Evolutionary conservation across 306 rosid species (phyloP).

Genomic region (Rosa rugosa): DNA sequence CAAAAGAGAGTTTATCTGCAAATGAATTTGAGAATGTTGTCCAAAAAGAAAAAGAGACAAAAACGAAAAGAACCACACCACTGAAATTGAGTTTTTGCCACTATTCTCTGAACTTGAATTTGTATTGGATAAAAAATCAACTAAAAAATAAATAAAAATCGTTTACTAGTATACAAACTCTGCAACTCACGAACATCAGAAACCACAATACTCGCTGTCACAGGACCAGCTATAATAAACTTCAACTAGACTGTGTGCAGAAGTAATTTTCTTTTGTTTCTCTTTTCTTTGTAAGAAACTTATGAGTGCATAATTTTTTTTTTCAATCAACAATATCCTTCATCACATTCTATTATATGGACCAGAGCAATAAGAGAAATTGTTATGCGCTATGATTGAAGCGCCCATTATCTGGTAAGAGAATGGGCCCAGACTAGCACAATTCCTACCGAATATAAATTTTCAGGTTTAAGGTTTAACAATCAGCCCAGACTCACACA

Average conservation of each 20-base stretch:
- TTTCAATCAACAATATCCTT: background rate
- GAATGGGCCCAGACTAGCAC: background rate
- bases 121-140: background rate
- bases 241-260: background rate
- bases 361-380: background rate
- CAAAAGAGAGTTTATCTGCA: too few species aligned
- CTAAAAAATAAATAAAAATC: background rate
- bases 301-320: background rate
- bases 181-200: background rate
- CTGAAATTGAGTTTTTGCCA: background rate
- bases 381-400: background rate
- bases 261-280: background rate
- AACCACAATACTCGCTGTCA: background rate
- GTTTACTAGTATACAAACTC: background rate
- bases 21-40: too few species aligned
- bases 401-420: background rate
- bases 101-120: background rate
- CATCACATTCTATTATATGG: background rate
- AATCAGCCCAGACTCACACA: background rate
- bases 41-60: background rate
- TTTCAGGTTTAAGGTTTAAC: slow-evolving; percentile 2
- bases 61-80: background rate
- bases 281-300: background rate
- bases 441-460: background rate
- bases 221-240: too few species aligned